phyloP scores from a whole-genome alignment of 2,329 filamentous ascomycete genomes.

The Colletotrichum siamense region DNA sequence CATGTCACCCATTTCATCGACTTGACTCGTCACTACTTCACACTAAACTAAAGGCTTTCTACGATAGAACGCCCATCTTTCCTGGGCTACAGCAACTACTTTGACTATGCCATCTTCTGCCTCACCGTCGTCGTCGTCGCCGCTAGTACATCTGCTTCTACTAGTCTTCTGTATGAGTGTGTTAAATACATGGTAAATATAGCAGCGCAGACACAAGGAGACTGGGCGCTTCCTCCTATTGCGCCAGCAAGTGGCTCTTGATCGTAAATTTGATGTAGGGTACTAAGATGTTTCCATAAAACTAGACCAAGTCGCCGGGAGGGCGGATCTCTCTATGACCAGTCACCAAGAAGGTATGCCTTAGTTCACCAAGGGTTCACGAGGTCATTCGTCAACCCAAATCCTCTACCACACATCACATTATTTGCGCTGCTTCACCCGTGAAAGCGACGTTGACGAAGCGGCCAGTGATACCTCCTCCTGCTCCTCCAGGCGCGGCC shows the following conservation, averaged over 20 bases:
- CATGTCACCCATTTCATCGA: not conserved
- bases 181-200: too few species aligned
- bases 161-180: too few species aligned
- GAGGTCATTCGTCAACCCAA: not conserved
- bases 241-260: not conserved
- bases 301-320: not conserved
- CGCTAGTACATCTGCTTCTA: too few species aligned
- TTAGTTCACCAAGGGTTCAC: not conserved
- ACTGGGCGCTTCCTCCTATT: not conserved
- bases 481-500: conserved; percentile 92
- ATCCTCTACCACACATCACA: not conserved
- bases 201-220: too few species aligned
- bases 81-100: too few species aligned
- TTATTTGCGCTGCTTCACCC: conserved; percentile 97
- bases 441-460: conserved; percentile 98
- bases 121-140: too few species aligned
- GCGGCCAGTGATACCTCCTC: conserved; percentile 86
- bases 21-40: not conserved
- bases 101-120: too few species aligned
- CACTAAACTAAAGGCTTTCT: not conserved
- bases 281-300: not conserved
- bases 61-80: too few species aligned
- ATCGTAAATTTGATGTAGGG: not conserved
- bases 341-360: not conserved
- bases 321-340: not conserved